These are phyloP conservation scores for Chlorencoelia australis DNA, from an alignment of 2,329 filamentous ascomycete species.

Conservation along the genomic window DNA sequence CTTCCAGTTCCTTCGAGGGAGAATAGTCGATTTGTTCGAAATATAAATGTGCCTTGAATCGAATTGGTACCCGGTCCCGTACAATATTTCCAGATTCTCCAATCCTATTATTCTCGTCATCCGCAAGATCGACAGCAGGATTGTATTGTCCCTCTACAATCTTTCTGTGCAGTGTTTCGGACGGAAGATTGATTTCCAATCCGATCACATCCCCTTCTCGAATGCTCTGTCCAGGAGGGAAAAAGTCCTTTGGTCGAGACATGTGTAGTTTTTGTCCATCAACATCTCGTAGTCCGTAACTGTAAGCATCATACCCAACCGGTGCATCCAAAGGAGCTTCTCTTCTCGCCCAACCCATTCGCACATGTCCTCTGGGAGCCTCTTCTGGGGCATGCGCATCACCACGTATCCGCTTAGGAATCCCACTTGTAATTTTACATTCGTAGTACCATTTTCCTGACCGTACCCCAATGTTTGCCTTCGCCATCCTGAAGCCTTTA, in stretches of 20 bases:
- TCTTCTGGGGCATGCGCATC: constrained; percentile 14
- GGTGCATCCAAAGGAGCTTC: constrained; percentile 76
- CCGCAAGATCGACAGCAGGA: constrained; percentile 65
- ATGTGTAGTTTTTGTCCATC: constrained; percentile 87
- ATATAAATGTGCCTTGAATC: constrained; percentile 87
- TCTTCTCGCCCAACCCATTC: constrained; percentile 76
- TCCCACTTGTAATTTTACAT: constrained; percentile 76
- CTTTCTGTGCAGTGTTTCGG: constrained; percentile 76
- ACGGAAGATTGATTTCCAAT: constrained; percentile 82
- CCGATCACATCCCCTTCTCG: constrained; percentile 89
- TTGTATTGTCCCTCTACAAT: constrained; percentile 83
- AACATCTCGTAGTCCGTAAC: constrained; percentile 85
- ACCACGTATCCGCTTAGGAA: constrained; percentile 33
- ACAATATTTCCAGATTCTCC: constrained; percentile 70
- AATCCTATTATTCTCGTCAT: constrained; percentile 38
- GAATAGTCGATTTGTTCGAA: constrained; percentile 92
- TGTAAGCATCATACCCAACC: constrained; percentile 83
- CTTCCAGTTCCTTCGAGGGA: constrained; percentile 77
- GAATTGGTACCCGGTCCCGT: constrained; percentile 87
- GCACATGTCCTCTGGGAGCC: constrained; percentile 46
- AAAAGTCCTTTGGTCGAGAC: constrained; percentile 87
- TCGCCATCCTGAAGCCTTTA: constrained; percentile 84
- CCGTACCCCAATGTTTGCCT: constrained; percentile 81
- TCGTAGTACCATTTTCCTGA: constrained; percentile 94
- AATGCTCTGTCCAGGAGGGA: constrained; percentile 67